Evolutionary conservation across 2,329 filamentous ascomycete species (phyloP), one percentile per base, ranked within the genome.

Genomic region (Ascochyta koolunga): DNA sequence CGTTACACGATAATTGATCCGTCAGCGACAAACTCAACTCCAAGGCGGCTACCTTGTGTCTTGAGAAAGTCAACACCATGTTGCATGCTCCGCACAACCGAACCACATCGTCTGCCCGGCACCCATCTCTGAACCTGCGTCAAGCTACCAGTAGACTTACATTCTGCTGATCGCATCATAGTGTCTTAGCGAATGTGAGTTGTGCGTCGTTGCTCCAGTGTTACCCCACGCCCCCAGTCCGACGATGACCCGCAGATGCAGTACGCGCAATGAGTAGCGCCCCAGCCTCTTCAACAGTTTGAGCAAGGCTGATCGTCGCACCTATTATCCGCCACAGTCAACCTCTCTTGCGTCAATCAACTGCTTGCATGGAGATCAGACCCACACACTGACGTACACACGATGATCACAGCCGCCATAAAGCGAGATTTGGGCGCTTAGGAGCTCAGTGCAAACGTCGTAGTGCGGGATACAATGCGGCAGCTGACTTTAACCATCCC

Each of bases 241-340:
- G 31, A 29, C 29, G 10, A 21, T 27, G 21, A 46, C 42, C 31
- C 32, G 41, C 45, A 35, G 27, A 49, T 32, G 45, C 45, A 54
- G 51, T 54, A 54, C 51, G 45, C 51, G 51, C 51, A 54, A 54
- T 46, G 36, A 13, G 40, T n/a, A 32, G 19, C 36, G 33, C 40
- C 32, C 36, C 35, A 37, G 19, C 31, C 31, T 13, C 35, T 44
- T 45, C 45, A 40, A 45, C 40, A 39, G 10, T 37, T 50, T 27
- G 35, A 37, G 41, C 40, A 25, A 46, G 51, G 35, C 31, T 54
- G 36, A 46, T 54, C 46, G 41, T 45, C 40, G 36, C 29, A 45
- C 45, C 36, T 37, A 32, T 50, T 35, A 44, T 25, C 19, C 24
- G 25, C 13, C 35, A 37, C 19, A 46, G 24, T 9, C 24, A 6